These are phyloP conservation scores for Aquilaria yunnanensis DNA, from an alignment of 345 rosid genomes.

Conservation along the genomic window DNA sequence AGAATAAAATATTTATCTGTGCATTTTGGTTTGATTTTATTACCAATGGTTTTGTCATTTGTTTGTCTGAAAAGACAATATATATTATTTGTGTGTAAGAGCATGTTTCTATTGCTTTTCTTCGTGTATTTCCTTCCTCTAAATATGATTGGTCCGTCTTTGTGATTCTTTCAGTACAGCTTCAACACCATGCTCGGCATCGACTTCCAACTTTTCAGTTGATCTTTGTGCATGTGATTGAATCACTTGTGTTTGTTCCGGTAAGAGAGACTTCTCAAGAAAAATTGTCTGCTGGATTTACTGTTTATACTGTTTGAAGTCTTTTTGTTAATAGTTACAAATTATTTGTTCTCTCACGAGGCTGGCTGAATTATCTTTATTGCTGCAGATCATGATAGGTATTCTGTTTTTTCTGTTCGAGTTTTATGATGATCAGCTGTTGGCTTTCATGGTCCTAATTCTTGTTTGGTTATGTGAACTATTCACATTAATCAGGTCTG, in stretches of 20 bases:
- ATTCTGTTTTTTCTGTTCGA: slow-evolving; percentile 94
- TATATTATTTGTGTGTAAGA: no score
- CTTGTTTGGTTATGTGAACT: slow-evolving; percentile 97
- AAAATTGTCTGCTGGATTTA: neutral
- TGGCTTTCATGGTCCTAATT: slow-evolving; percentile 97
- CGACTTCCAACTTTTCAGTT: slow-evolving; percentile 95
- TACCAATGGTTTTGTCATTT: neutral
- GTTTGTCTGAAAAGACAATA: neutral
- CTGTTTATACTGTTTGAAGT: neutral
- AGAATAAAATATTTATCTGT: neutral
- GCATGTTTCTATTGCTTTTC: neutral
- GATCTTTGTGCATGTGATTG: slow-evolving; percentile 95
- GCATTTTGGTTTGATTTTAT: neutral
- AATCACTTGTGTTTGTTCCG: slow-evolving; percentile 98
- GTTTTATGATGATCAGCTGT: slow-evolving; percentile 95
- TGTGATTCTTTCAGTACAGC: slow-evolving; percentile 84
- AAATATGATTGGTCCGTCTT: slow-evolving; percentile 30
- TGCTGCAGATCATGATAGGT: slow-evolving; percentile 97
- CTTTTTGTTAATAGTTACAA: no score
- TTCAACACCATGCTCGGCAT: slow-evolving; percentile 99
- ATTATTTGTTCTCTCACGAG: neutral
- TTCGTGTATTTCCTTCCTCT: slow-evolving; percentile 11
- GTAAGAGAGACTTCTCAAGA: slow-evolving; percentile 31
- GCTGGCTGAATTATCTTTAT: slow-evolving; percentile 5
- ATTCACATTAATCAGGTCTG: slow-evolving; percentile 87